Percentiles rank a stretch among this genome's conserved stretches.
phyloP scores from a whole-genome alignment of 192 early-diverging fungal species.

The Gigaspora rosea region DNA sequence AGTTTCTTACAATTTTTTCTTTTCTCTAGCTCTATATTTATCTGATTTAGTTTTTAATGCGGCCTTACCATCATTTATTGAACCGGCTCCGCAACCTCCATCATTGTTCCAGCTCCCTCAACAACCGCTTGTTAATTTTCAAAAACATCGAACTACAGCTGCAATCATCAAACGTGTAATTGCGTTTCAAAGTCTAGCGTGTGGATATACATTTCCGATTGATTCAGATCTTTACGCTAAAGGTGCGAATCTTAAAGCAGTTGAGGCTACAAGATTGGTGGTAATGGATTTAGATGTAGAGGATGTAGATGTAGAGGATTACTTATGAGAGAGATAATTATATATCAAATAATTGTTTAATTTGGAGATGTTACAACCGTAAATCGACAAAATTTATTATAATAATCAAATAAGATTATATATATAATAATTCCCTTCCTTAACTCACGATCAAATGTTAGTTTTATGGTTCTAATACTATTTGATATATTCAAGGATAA shows the following conservation, averaged over 20 bases:
- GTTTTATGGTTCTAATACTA: no score
- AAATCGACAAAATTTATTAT: no score
- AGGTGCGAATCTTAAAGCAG: constrained; percentile 36
- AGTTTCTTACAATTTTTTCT: not conserved
- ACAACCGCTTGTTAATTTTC: constrained; percentile 54
- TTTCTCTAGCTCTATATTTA: constrained; percentile 48
- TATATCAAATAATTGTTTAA: no score
- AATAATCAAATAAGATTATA: no score
- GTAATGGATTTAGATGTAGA: constrained; percentile 30
- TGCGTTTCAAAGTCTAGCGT: constrained; percentile 54
- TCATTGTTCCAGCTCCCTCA: not conserved
- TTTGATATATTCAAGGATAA: no score
- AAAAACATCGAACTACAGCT: constrained; percentile 58
- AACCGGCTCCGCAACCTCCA: constrained; percentile 21
- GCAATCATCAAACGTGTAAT: constrained; percentile 60
- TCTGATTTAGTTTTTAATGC: constrained; percentile 61
- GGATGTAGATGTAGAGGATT: constrained; percentile 1
- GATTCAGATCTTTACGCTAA: constrained; percentile 41
- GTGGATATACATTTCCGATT: constrained; percentile 51
- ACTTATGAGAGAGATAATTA: not conserved
- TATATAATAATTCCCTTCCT: no score
- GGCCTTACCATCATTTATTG: constrained; percentile 55
- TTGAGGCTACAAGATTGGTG: constrained; percentile 30
- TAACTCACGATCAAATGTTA: no score
- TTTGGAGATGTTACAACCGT: no score